Base-by-base conservation (phyloP, 106 monocot genomes). In the Dendrobium nobile region DNA sequence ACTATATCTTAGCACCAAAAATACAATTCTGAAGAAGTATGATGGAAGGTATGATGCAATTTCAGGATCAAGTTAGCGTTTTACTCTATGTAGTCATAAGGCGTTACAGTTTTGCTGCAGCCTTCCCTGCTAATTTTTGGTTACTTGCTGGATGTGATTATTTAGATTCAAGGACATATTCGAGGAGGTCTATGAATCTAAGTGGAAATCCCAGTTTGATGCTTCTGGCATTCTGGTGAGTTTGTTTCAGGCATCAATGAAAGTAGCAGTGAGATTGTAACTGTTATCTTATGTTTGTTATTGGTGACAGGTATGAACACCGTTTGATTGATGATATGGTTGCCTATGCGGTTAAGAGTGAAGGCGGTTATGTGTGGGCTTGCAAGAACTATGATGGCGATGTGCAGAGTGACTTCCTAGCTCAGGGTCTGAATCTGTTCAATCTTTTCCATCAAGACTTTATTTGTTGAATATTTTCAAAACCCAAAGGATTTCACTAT, bases 271-370 rank as follows among this genome's bases (percentile, higher is more conserved):
- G 1, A 37, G 70, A 13, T 17, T 70, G 70, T 5, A 33, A 70
- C 5, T 67, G 43, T 37, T 70, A 70, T 77, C n/a, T 80, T 9
- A 78, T 77, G n/a, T 51, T 82, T 72, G 3, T 68, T 78, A 65
- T 59, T n/a, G 31, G 20, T 67, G 73, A 31, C 75, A 97, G 97
- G 97, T 97, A 97, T 84, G 97, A 97, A 47, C 97, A 97, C 75
- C 88, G 97, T 31, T 89, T 97, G 9, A 97, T 97, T 77, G 97
- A 97, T 84, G 97, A 97, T 85, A 97, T 97, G 97, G 97, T 97
- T 80, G 97, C 97, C 7, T 97, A 97, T 92, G 97, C 92, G 47
- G 83, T 97, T 19, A 93, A 93, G 89, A 94, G 93, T 82, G 94
- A 92, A 56, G 93, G 97, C 41, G 92, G 89, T n/a, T 94, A 94